These are phyloP conservation scores for Leucocoprinus sp. DNA, from an alignment of 768 basidiomycete genomes.

Conservation along the genomic window DNA sequence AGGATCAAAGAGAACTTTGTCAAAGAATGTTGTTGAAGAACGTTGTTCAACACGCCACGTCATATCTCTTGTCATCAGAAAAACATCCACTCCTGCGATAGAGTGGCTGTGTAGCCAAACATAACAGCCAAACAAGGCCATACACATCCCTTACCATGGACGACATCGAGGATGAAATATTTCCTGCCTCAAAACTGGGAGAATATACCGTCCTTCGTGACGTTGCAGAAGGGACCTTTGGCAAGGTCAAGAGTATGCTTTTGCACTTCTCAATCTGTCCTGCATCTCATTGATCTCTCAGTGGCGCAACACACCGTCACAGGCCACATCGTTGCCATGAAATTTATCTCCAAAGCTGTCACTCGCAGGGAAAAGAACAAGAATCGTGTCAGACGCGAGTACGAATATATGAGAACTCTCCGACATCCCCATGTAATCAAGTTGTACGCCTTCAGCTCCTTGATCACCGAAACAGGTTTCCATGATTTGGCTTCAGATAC, in stretches of 20 bases:
- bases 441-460: conserved; percentile 47
- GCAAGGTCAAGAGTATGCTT: conserved; percentile 94
- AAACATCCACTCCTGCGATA: too few species aligned
- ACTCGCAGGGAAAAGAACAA: conserved; percentile 90
- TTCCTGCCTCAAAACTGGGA: conserved; percentile 70
- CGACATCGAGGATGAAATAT: conserved; percentile 20
- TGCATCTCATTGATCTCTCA: conserved; percentile 23
- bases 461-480: not conserved
- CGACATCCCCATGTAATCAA: conserved; percentile 98
- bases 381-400: conserved; percentile 87
- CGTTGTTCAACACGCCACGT: too few species aligned
- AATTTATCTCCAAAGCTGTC: conserved; percentile 91
- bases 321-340: conserved; percentile 95
- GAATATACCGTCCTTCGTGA: conserved; percentile 85
- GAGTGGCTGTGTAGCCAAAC: too few species aligned
- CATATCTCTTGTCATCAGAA: too few species aligned
- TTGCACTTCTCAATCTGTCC: conserved; percentile 2
- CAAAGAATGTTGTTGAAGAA: too few species aligned
- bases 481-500: conserved; percentile 37
- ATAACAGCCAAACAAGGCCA: conserved; percentile 12
- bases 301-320: conserved; percentile 94
- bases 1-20: too few species aligned
- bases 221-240: conserved; percentile 95
- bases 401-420: conserved; percentile 92
- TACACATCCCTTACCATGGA: conserved; percentile 20